Conservation (phyloP, 495 filamentous ascomycete species). For the Neurospora discreta region DNA sequence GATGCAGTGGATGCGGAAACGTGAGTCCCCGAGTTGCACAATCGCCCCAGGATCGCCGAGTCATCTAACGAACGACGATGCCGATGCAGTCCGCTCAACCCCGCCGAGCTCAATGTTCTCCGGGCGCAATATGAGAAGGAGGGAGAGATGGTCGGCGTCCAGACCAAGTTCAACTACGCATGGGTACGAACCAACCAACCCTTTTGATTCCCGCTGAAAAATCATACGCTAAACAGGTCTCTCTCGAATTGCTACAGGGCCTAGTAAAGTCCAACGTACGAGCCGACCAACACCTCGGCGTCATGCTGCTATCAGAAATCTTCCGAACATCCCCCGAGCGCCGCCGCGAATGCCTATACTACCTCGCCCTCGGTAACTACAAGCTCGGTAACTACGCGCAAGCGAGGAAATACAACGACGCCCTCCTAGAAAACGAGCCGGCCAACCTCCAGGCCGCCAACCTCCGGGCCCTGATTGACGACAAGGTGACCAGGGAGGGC, state of each 20-base stretch:
- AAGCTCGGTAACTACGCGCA: conserved; percentile 96
- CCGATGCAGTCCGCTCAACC: conserved; percentile 63
- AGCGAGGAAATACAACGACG: conserved; percentile 86
- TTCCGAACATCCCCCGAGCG: conserved; percentile 86
- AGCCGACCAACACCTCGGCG: conserved; percentile 85
- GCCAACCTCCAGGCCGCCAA: conserved; percentile 81
- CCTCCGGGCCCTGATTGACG: conserved; percentile 77
- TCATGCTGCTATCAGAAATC: conserved; percentile 90
- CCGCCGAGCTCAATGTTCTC: conserved; percentile 81
- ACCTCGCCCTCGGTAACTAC: conserved; percentile 92
- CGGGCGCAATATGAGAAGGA: conserved; percentile 93
- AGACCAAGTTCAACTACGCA: conserved; percentile 99
- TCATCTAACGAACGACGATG: not conserved
- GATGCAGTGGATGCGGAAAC: conserved; percentile 97
- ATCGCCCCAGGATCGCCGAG: conserved; percentile 1
- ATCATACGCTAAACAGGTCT: not conserved
- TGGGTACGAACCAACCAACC: conserved; percentile 40
- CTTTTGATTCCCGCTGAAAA: no score
- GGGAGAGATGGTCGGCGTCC: conserved; percentile 87
- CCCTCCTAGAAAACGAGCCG: conserved; percentile 79
- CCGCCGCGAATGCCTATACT: conserved; percentile 94
- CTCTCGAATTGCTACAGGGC: conserved; percentile 43
- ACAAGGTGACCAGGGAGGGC: conserved; percentile 91
- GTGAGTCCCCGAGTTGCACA: conserved; percentile 33
- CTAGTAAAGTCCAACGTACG: conserved; percentile 84